A percentile compares a stretch with the other conserved stretches of the same genome.
Evolutionary conservation across 768 basidiomycete genomes (phyloP).

Genomic region (Suillus ampliporus): DNA sequence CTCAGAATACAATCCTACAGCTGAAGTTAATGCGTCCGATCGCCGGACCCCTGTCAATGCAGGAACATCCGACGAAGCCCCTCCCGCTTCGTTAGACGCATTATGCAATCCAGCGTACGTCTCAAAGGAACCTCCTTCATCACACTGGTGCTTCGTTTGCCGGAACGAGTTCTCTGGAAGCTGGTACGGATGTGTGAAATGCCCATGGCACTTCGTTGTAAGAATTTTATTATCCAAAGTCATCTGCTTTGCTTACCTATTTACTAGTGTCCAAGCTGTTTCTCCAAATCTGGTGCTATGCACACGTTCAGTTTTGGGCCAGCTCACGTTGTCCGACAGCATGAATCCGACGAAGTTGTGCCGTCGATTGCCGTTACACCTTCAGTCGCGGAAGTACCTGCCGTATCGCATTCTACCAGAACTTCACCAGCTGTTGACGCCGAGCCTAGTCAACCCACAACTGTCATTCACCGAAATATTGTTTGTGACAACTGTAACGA

Average conservation of each 20-base stretch:
- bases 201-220: constrained; percentile 37
- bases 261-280: constrained; percentile 33
- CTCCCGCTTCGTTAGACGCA: not conserved
- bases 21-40: not conserved
- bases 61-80: not conserved
- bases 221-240: constrained; percentile 14
- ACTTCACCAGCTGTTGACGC: not conserved
- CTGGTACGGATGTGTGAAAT: constrained; percentile 40
- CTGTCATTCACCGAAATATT: constrained; percentile 57
- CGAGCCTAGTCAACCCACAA: not conserved
- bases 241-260: constrained; percentile 14
- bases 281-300: constrained; percentile 30
- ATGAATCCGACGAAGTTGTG: constrained; percentile 5
- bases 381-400: not conserved
- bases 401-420: not conserved
- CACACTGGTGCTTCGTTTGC: constrained; percentile 38
- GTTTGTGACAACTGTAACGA: constrained; percentile 68
- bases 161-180: constrained; percentile 27
- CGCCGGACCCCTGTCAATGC: not conserved
- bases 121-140: constrained; percentile 1
- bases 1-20: constrained; percentile 19
- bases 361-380: not conserved
- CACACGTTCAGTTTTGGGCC: constrained; percentile 40
- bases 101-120: not conserved
- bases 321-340: constrained; percentile 32